These are phyloP conservation scores for Porpolomopsis calyptriformis DNA, from an alignment of 768 basidiomycete genomes.

Conservation along the genomic window DNA sequence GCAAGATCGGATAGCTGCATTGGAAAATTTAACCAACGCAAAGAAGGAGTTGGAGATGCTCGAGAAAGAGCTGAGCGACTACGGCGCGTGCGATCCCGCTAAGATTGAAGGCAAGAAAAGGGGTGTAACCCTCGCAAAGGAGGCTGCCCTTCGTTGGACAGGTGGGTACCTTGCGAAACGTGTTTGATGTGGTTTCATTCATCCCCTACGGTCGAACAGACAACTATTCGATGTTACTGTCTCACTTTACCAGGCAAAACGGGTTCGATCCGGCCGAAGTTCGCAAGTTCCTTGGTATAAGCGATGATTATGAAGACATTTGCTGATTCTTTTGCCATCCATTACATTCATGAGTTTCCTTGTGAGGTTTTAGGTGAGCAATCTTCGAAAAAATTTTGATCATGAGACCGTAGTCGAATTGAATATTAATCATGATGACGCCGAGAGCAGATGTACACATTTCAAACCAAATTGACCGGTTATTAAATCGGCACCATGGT, in stretches of 20 bases:
- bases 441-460: too few species aligned
- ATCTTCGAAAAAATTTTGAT: too few species aligned
- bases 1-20: slow-evolving; percentile 44
- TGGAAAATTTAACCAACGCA: slow-evolving; percentile 39
- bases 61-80: slow-evolving; percentile 60
- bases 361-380: too few species aligned
- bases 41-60: slow-evolving; percentile 41
- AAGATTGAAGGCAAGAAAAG: slow-evolving; percentile 70
- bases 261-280: slow-evolving; percentile 51
- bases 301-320: slow-evolving; percentile 71
- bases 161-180: slow-evolving; percentile 37
- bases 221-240: slow-evolving; percentile 57
- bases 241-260: slow-evolving; percentile 55
- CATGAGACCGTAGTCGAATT: too few species aligned
- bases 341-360: neutral
- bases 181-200: neutral
- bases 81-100: slow-evolving; percentile 76
- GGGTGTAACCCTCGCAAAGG: slow-evolving; percentile 65
- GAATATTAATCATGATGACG: too few species aligned
- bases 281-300: slow-evolving; percentile 53
- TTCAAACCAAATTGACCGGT: too few species aligned
- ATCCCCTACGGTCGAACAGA: slow-evolving; percentile 29
- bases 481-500: too few species aligned
- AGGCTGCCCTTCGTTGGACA: slow-evolving; percentile 81
- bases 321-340: slow-evolving; percentile 19